A percentile compares a stretch with the other conserved stretches of the same genome.
Conservation (phyloP, 1,284 basidiomycete species). For the Laetiporus sulphureus region DNA sequence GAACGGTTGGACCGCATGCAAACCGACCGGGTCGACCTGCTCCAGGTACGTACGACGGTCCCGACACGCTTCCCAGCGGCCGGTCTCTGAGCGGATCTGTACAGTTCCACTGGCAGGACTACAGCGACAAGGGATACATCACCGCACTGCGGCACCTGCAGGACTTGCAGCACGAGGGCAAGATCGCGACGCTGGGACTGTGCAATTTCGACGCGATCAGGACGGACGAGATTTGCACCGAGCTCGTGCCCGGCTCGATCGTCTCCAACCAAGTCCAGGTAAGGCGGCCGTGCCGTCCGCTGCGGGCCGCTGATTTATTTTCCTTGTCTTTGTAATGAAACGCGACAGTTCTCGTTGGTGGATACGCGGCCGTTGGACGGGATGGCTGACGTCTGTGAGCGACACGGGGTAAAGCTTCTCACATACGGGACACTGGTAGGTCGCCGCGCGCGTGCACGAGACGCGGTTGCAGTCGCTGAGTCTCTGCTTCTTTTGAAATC, state of each 20-base stretch:
- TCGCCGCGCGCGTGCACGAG: conserved; percentile 11
- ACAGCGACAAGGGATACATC: conserved; percentile 63
- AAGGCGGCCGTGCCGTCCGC: conserved; percentile 6
- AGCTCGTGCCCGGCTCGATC: conserved; percentile 58
- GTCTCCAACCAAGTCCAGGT: conserved; percentile 83
- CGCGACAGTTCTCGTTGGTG: conserved; percentile 68
- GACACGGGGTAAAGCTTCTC: conserved; percentile 65
- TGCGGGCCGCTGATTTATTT: background rate
- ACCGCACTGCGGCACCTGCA: conserved; percentile 52
- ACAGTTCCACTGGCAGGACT: conserved; percentile 83
- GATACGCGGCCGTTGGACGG: conserved; percentile 71
- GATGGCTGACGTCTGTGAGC: conserved; percentile 70
- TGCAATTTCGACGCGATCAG: conserved; percentile 75
- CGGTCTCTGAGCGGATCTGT: no score
- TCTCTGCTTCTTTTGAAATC: background rate
- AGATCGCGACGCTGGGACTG: conserved; percentile 63
- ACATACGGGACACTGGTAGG: conserved; percentile 77
- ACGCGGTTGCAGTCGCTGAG: no score
- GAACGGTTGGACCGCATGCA: conserved; percentile 58
- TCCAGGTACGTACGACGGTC: conserved; percentile 48
- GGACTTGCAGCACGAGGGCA: conserved; percentile 53
- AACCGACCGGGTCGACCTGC: conserved; percentile 51
- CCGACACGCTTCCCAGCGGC: no score
- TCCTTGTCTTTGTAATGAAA: background rate
- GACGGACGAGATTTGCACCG: conserved; percentile 74